Evolutionary conservation across 176 grass and related monocot species (phyloP).

Genomic region (Zoysia pacifica): DNA sequence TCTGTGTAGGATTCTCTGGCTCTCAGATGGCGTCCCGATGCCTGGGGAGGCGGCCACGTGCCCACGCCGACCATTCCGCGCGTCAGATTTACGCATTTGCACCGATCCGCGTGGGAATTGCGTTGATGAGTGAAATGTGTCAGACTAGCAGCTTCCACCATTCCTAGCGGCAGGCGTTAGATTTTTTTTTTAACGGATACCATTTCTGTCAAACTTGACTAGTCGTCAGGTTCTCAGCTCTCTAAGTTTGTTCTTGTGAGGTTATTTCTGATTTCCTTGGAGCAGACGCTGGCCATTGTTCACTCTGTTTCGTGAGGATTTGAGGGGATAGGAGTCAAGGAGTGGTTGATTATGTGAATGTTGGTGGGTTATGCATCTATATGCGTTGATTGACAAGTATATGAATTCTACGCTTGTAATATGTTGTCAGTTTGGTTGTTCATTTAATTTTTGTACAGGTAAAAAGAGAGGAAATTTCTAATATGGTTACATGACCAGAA

Average conservation of each 20-base stretch:
- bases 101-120: not conserved
- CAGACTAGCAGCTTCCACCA: not conserved
- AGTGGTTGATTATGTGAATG: not conserved
- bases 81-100: slow-evolving; percentile 7
- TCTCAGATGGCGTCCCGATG: not conserved
- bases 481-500: not conserved
- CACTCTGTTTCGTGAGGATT: slow-evolving; percentile 21
- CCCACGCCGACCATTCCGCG: not conserved
- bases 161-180: not conserved
- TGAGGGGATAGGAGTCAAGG: not conserved
- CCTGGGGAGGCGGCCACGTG: not conserved
- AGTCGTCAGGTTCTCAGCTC: not conserved
- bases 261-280: not conserved
- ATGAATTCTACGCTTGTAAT: not conserved
- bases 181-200: not conserved
- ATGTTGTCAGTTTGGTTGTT: not conserved
- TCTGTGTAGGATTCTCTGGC: not conserved
- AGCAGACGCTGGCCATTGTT: not conserved
- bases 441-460: not conserved
- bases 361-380: not conserved
- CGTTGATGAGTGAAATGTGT: slow-evolving; percentile 41
- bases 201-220: slow-evolving; percentile 12
- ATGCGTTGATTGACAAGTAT: not conserved
- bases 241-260: not conserved
- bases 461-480: not conserved